These are phyloP conservation scores for Trametes meyenii DNA, from an alignment of 768 basidiomycete species.

Conservation along the genomic window DNA sequence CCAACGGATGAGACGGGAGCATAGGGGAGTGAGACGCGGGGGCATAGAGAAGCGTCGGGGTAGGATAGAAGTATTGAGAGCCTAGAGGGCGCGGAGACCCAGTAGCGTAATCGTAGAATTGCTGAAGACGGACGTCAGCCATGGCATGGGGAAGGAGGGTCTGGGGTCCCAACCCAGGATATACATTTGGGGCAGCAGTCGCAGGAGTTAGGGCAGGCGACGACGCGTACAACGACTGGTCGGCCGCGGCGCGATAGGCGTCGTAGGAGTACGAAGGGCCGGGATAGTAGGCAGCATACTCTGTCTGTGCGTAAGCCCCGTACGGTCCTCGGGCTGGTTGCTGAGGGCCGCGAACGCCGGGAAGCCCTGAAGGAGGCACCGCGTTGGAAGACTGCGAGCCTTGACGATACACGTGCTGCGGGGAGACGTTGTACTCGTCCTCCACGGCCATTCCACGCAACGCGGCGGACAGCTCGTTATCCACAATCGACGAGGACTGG, in stretches of 20 bases:
- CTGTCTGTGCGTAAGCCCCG: conserved; percentile 53
- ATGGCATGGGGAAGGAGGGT: conserved; percentile 45
- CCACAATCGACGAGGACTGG: conserved; percentile 43
- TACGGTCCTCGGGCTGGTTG: conserved; percentile 52
- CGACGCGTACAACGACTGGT: conserved; percentile 53
- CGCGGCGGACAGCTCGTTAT: conserved; percentile 57
- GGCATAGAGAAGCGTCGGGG: conserved; percentile 60
- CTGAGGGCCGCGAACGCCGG: conserved; percentile 46
- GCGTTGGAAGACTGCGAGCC: conserved; percentile 34
- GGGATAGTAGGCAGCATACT: conserved; percentile 63
- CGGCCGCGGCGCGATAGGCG: conserved; percentile 52
- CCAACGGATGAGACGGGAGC: conserved; percentile 48
- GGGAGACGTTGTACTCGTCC: conserved; percentile 47
- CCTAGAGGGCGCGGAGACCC: conserved; percentile 47
- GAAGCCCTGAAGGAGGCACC: conserved; percentile 35
- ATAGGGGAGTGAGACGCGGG: conserved; percentile 57
- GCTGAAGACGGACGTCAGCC: conserved; percentile 47
- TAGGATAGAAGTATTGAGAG: conserved; percentile 64
- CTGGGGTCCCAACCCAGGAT: conserved; percentile 49
- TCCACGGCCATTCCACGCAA: conserved; percentile 65
- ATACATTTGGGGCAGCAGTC: conserved; percentile 49
- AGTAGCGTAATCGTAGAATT: conserved; percentile 61
- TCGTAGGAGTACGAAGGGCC: conserved; percentile 50
- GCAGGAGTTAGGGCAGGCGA: conserved; percentile 47
- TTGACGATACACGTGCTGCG: conserved; percentile 41